phyloP scores from a whole-genome alignment of 176 grass and related monocot species.

The Musa schizocarpa region DNA sequence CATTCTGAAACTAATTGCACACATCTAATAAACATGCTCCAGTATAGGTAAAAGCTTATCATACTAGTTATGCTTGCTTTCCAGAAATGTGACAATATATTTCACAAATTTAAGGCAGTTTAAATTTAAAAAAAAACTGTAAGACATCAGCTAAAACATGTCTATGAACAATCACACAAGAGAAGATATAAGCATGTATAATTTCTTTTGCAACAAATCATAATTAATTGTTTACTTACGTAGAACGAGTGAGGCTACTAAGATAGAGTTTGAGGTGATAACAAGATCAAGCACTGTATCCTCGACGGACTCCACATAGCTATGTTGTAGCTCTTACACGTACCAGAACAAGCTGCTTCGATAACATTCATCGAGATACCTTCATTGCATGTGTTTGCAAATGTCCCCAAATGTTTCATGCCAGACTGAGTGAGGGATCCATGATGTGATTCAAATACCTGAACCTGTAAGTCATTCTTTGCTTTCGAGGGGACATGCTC shows the following conservation, averaged over 20 bases:
- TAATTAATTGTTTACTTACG: neutral
- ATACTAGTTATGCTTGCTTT: too few species aligned
- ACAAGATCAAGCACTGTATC: slow-evolving; percentile 50
- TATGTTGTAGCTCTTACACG: slow-evolving; percentile 37
- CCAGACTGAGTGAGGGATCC: slow-evolving; percentile 78
- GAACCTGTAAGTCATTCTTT: slow-evolving; percentile 32
- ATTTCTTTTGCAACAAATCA: neutral
- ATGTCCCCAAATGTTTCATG: slow-evolving; percentile 73
- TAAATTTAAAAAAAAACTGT: too few species aligned
- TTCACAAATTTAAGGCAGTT: too few species aligned
- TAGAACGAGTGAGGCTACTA: neutral
- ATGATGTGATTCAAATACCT: slow-evolving; percentile 57
- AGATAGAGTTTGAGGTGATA: neutral
- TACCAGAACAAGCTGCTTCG: slow-evolving; percentile 34
- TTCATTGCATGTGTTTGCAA: slow-evolving; percentile 79
- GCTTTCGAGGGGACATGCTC: neutral
- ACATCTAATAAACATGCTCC: too few species aligned
- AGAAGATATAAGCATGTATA: too few species aligned
- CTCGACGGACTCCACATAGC: slow-evolving; percentile 44
- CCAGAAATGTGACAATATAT: too few species aligned
- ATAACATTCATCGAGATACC: slow-evolving; percentile 36
- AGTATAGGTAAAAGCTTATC: too few species aligned
- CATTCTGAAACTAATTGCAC: too few species aligned
- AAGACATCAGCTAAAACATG: too few species aligned
- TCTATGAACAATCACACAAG: too few species aligned